Conservation (phyloP, 306 rosid species). For the Lathyrus tuberosus region DNA sequence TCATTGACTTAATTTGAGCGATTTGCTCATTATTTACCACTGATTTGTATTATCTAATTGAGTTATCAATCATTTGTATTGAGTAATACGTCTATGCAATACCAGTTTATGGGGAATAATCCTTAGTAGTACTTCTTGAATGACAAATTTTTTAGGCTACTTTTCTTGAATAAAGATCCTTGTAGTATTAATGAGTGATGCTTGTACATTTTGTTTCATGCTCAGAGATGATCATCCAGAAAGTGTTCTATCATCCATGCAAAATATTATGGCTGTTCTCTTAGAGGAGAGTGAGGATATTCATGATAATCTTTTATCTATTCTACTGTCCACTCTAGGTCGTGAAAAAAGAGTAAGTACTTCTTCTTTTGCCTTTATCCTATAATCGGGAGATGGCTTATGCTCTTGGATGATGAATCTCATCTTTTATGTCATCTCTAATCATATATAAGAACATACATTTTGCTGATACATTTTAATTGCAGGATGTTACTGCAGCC, state of each 20-base stretch:
- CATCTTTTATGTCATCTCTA: slow-evolving; percentile 21
- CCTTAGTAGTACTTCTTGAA: slow-evolving; percentile 22
- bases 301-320: slow-evolving; percentile 63
- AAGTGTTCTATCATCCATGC: slow-evolving; percentile 87
- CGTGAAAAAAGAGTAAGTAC: slow-evolving; percentile 73
- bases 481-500: slow-evolving; percentile 74
- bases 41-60: slow-evolving; percentile 27
- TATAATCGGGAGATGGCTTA: slow-evolving; percentile 29
- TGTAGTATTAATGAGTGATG: slow-evolving; percentile 34
- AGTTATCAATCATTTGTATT: slow-evolving; percentile 27
- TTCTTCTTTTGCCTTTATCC: slow-evolving; percentile 22
- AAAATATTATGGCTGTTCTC: slow-evolving; percentile 82
- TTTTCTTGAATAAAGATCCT: slow-evolving; percentile 28
- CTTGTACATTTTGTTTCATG: slow-evolving; percentile 36
- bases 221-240: slow-evolving; percentile 96
- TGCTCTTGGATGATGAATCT: slow-evolving; percentile 28
- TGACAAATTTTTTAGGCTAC: not conserved
- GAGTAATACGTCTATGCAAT: slow-evolving; percentile 13
- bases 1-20: slow-evolving; percentile 7
- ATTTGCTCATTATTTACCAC: slow-evolving; percentile 13
- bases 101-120: slow-evolving; percentile 14
- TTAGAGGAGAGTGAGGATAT: slow-evolving; percentile 95
- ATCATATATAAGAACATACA: slow-evolving; percentile 23
- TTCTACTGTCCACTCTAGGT: slow-evolving; percentile 69
- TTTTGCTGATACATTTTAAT: slow-evolving; percentile 44